Base-by-base conservation (phyloP, 331 rosid genomes). In the Malus hybrid region DNA sequence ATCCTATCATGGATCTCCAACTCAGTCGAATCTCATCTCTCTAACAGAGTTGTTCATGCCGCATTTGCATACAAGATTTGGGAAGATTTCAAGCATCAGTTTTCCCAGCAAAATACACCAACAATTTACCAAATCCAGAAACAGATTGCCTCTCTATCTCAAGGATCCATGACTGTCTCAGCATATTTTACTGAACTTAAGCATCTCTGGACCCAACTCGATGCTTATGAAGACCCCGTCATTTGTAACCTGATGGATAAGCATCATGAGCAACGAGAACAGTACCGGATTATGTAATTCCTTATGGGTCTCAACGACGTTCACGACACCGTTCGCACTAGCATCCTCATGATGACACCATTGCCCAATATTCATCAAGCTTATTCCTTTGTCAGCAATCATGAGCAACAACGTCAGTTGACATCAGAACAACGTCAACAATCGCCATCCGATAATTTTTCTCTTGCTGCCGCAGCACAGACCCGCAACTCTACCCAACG, bases 41-140 rank as follows among this genome's bases (percentile, higher is more conserved):
- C 7, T 60, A 69, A 22, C 2, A 5, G 5, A 11, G 39, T 48
- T 3, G 28, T 24, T 4, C 67, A 46, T 60, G 74, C 70, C 24
- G 15, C 44, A 24, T 44, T 10, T 0, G 74, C 74, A 0, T 42
- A 42, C 69, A 72, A 24, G 77, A 42, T 65, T 2, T 78, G 68
- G 78, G 61, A 78, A 3, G 82, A 72, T 20, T n/a, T n/a, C n/a
- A n/a, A n/a, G n/a, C n/a, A n/a, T n/a, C n/a, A n/a, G n/a, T n/a
- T n/a, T n/a, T n/a, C 60, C 4, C 66, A 75, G 2, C 28, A 74
- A 5, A 82, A 82, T 32, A 80, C 71, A 15, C 78, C 63, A 20
- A 50, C 61, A 64, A 29, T 78, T 1, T 82, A 70, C 60, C 80
- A 65, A 6, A 74, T 82, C 33, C 75, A 75, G 61, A 78, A 78